phyloP scores from a whole-genome alignment of 805 yeast genomes.

The Yamadazyma nakazawae region DNA sequence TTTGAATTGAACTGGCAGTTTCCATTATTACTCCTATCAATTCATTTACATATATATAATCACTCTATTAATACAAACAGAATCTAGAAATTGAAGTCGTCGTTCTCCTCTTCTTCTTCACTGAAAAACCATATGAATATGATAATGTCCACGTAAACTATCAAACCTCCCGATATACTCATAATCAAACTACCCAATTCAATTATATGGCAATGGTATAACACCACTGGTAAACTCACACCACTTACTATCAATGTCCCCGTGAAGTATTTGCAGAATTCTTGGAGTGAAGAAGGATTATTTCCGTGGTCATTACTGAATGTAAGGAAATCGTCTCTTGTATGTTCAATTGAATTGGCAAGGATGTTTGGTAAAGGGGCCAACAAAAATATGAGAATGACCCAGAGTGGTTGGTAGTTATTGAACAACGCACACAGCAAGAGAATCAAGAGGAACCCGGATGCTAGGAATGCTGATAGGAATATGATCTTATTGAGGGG shows the following conservation, averaged over 20 bases:
- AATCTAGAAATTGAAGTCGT: slow-evolving; percentile 41
- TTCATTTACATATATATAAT: not conserved
- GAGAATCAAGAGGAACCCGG: slow-evolving; percentile 42
- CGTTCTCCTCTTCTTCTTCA: slow-evolving; percentile 43
- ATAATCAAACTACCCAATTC: slow-evolving; percentile 38
- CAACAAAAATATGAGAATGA: slow-evolving; percentile 38
- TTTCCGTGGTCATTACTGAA: slow-evolving; percentile 40
- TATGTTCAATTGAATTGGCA: slow-evolving; percentile 33
- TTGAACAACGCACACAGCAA: slow-evolving; percentile 45
- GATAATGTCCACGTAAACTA: slow-evolving; percentile 43
- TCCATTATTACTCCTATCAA: not conserved
- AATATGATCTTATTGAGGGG: slow-evolving; percentile 46
- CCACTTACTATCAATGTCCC: slow-evolving; percentile 43
- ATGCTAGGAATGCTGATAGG: slow-evolving; percentile 43
- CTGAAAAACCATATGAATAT: slow-evolving; percentile 46
- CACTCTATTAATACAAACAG: not conserved
- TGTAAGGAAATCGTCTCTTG: slow-evolving; percentile 42
- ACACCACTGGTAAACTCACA: slow-evolving; percentile 40
- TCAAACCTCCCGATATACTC: slow-evolving; percentile 44
- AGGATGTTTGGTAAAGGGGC: slow-evolving; percentile 46
- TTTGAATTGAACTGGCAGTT: slow-evolving; percentile 26
- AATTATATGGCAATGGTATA: slow-evolving; percentile 36
- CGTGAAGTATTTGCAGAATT: slow-evolving; percentile 36
- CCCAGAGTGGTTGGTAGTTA: slow-evolving; percentile 43
- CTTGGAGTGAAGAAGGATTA: slow-evolving; percentile 37